Base-by-base conservation (phyloP, 306 rosid species). In the Fragaria vesca region DNA sequence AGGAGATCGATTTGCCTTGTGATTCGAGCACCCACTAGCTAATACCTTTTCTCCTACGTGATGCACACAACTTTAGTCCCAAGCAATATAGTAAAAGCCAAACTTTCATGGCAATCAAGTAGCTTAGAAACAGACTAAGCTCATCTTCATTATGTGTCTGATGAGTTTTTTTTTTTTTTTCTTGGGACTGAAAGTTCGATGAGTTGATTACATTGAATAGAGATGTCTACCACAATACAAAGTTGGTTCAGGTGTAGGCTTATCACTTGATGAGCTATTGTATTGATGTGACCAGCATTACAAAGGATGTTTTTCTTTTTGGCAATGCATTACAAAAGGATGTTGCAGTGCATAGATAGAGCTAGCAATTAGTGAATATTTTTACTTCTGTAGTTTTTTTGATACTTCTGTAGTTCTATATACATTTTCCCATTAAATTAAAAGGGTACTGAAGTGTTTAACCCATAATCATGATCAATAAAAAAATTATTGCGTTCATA, bases 101-200 rank as follows among this genome's bases (percentile, higher is more conserved):
- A 24, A 17, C n/a, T 16, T 74, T 60, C 46, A 43, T 43, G 17
- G 12, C 69, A 24, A 40, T 6, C 26, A 34, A 21, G 47, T 36
- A 43, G 55, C 52, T 60, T 71, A 18, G 63, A 61, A 46, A 78
- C 81, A n/a, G 36, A 42, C 18, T 11, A 43, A 30, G 50, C 32
- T 66, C 7, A 28, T 43, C 57, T 43, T 26, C 6, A 9, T 42
- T 32, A 12, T 46, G 24, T 9, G 66, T 40, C 8, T 38, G 2
- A 66, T 66, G 4, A 66, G 58, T 48, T 12, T 1, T 8, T 43
- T 43, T 30, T 30, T 1, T 32, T 32, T 3, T 32, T 32, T 32
- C 3, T 0, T 24, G 26, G 36, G 36, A 32, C 0, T 32, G 36
- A 32, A 32, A 32, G 36, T 42, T 15, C 20, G 2, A 66, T 66